Conservation (phyloP, 2,329 filamentous ascomycete genomes). For the Trichoderma sp. region DNA sequence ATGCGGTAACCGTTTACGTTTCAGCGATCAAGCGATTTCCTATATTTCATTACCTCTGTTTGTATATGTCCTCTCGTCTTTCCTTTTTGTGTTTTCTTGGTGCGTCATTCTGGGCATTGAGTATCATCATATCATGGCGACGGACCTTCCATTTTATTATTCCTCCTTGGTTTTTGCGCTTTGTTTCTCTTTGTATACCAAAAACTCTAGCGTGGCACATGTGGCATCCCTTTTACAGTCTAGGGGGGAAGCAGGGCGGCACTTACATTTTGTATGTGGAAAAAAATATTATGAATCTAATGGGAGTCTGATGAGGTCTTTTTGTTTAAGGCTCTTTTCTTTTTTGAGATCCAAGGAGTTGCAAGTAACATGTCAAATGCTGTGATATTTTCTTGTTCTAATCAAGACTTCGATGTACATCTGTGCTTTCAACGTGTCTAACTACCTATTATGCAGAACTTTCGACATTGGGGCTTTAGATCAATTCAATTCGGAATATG, state of each 20-base stretch:
- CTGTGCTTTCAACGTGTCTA: background rate
- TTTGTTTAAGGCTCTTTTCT: background rate
- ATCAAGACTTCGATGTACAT: background rate
- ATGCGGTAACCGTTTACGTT: background rate
- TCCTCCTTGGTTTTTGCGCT: background rate
- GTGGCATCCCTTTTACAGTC: background rate
- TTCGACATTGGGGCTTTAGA: background rate
- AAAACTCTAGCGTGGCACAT: constrained; percentile 3
- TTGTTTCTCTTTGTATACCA: background rate
- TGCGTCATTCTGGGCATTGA: background rate
- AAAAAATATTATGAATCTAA: background rate
- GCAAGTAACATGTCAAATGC: background rate
- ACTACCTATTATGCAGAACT: background rate
- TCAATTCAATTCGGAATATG: background rate
- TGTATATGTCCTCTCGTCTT: background rate
- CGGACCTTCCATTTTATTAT: background rate
- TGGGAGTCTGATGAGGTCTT: background rate
- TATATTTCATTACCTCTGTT: background rate
- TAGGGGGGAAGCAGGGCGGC: background rate
- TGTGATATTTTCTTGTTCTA: background rate
- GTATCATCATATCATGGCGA: constrained; percentile 4
- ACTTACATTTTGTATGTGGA: background rate
- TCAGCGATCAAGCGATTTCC: constrained; percentile 10
- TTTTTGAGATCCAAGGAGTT: background rate
- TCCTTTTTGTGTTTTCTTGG: background rate